Evolutionary conservation across 495 filamentous ascomycete genomes (phyloP).

Genomic region (Venustampulla echinocandica): DNA sequence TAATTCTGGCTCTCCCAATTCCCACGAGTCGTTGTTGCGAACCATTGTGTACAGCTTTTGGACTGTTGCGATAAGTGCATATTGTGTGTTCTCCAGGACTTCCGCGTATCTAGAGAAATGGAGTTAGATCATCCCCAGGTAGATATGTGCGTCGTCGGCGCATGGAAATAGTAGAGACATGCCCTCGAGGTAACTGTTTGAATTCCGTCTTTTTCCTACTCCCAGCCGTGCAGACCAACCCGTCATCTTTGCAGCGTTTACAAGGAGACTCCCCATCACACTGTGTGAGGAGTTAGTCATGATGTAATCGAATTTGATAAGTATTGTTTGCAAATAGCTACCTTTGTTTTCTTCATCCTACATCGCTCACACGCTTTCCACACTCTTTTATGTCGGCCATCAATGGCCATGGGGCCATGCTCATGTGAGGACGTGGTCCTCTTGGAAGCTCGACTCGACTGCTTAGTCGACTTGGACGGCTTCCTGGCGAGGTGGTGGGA

Average conservation of each 20-base stretch:
- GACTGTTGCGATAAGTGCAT: slow-evolving; percentile 46
- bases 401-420: slow-evolving; percentile 27
- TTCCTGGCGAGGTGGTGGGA: slow-evolving; percentile 13
- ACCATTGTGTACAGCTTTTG: slow-evolving; percentile 52
- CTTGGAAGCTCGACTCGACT: slow-evolving; percentile 18
- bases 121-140: slow-evolving; percentile 11
- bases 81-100: slow-evolving; percentile 49
- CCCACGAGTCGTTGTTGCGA: slow-evolving; percentile 43
- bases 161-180: neutral
- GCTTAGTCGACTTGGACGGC: slow-evolving; percentile 14
- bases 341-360: slow-evolving; percentile 67
- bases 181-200: slow-evolving; percentile 46
- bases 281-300: slow-evolving; percentile 22
- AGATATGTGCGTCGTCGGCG: neutral
- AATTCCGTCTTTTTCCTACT: slow-evolving; percentile 51
- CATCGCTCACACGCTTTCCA: slow-evolving; percentile 66
- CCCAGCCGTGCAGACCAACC: slow-evolving; percentile 47
- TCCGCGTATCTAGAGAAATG: slow-evolving; percentile 39
- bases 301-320: neutral
- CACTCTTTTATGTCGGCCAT: slow-evolving; percentile 53
- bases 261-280: slow-evolving; percentile 61
- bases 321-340: slow-evolving; percentile 18
- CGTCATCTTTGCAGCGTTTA: slow-evolving; percentile 57
- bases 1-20: slow-evolving; percentile 45
- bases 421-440: slow-evolving; percentile 27